A percentile compares a stretch with the other conserved stretches of the same genome.
These are phyloP conservation scores for Trebouxiophyceae sp. DNA, from an alignment of 163 green algal species.

Conservation along the genomic window DNA sequence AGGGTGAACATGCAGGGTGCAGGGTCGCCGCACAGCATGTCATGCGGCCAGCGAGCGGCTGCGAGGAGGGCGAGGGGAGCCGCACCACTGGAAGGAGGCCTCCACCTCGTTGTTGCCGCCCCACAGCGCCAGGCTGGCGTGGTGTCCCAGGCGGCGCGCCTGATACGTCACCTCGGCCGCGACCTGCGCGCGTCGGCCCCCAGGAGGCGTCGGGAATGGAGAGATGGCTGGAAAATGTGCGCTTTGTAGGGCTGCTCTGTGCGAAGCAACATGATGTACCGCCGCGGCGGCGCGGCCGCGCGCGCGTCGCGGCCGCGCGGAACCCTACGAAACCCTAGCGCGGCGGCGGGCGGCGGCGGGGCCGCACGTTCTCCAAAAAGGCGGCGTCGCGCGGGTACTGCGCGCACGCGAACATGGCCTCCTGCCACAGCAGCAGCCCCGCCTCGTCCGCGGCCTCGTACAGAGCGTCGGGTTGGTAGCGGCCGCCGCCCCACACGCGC, in stretches of 20 bases:
- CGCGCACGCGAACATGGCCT: slow-evolving; percentile 60
- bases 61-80: too few relatives aligned
- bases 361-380: slow-evolving; percentile 41
- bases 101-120: slow-evolving; percentile 64
- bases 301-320: too few relatives aligned
- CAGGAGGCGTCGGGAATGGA: too few relatives aligned
- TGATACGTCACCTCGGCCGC: slow-evolving; percentile 40
- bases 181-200: too few relatives aligned
- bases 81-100: slow-evolving; percentile 1
- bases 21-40: neutral
- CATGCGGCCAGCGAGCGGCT: neutral
- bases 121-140: slow-evolving; percentile 51
- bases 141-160: slow-evolving; percentile 26
- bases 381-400: slow-evolving; percentile 34
- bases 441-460: slow-evolving; percentile 53
- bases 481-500: slow-evolving; percentile 39
- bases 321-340: too few relatives aligned
- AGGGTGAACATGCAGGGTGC: neutral
- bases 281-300: too few relatives aligned
- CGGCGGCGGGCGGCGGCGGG: too few relatives aligned
- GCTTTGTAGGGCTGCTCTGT: too few relatives aligned
- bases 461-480: slow-evolving; percentile 35
- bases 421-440: slow-evolving; percentile 70
- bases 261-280: too few relatives aligned
- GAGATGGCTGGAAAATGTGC: too few relatives aligned